Evolutionary conservation across 1,284 basidiomycete species (phyloP), one percentile per base, ranked within the genome.

Genomic region (Cutaneotrichosporon mucoides): DNA sequence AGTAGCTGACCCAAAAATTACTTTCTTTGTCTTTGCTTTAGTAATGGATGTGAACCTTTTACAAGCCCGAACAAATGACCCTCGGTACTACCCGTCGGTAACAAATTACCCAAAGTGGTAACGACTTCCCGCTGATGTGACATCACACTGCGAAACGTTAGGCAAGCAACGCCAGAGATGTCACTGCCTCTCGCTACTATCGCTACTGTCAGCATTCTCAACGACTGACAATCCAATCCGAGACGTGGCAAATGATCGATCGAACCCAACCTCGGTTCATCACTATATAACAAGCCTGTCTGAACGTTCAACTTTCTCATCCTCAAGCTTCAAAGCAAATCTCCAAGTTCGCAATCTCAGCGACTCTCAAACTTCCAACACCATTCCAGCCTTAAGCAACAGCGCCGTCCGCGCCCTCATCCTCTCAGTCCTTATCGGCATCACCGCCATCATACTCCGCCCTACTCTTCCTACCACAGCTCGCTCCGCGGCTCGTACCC

Each of bases 401-500:
- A 33, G 37, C 38, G 43, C 38, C 5, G 12, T 53, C 16, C 44
- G 40, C 47, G 53, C 53, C 36, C 42, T 59, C 15, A n/a, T 15
- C 9, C 24, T 51, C 12, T 35, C 60, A 42, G 44, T 46, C 48
- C 55, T 16, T n/a, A 41, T 65, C 63, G 56, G 53, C 45, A 40
- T 57, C 53, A 15, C 52, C 16, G 60, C 63, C 45, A 57, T 58
- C 60, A 62, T 65, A 50, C 52, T 62, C 42, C 56, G 53, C 16
- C 44, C 50, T 11, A 47, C 35, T 38, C 41, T 55, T 16, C 47
- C 44, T n/a, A 43, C 13, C 45, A 43, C 58, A 10, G 37, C 53
- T 24, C 58, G 44, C 16, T 36, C 55, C 45, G 53, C 58, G 50
- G 46, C 56, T 8, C 42, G 35, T 12, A 40, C n/a, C 52, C 12